phyloP scores from a whole-genome alignment of 2,329 filamentous ascomycete genomes.

The Aspergillus candidus region DNA sequence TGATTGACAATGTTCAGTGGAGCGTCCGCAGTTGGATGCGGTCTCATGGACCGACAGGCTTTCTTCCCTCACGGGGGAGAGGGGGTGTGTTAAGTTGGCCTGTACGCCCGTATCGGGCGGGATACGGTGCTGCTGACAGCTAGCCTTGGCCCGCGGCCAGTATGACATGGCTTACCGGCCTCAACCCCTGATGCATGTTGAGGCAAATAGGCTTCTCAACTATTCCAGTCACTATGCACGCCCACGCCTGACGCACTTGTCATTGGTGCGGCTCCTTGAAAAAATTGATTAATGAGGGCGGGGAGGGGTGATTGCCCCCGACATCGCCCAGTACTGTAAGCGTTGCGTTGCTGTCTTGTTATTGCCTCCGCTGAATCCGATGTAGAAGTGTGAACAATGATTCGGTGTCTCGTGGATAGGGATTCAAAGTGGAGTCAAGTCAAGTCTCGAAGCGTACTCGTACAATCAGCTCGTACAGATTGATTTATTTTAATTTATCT shows the following conservation, averaged over 20 bases:
- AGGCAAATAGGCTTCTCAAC: conserved; percentile 8
- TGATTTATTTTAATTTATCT: background rate
- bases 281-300: background rate
- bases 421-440: conserved; percentile 6
- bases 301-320: too few species aligned
- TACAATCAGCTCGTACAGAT: conserved; percentile 7
- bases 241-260: conserved; percentile 6
- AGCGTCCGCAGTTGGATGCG: conserved; percentile 8
- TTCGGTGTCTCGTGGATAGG: conserved; percentile 9
- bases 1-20: conserved; percentile 12
- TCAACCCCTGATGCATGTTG: conserved; percentile 2
- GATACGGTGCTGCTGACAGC: too few species aligned
- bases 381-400: background rate
- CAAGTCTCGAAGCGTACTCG: conserved; percentile 13
- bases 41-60: conserved; percentile 7
- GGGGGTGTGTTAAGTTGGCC: too few species aligned
- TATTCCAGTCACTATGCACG: conserved; percentile 9
- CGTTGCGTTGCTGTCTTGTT: too few species aligned
- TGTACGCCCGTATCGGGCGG: too few species aligned
- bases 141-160: background rate
- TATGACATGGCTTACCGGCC: conserved; percentile 7
- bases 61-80: too few species aligned
- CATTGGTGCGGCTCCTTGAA: conserved; percentile 12
- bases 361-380: too few species aligned
- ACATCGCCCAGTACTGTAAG: too few species aligned